A percentile compares a stretch with the other conserved stretches of the same genome.
Evolutionary conservation across 257 asterid genomes (phyloP).

Genomic region (Sherardia arvensis): DNA sequence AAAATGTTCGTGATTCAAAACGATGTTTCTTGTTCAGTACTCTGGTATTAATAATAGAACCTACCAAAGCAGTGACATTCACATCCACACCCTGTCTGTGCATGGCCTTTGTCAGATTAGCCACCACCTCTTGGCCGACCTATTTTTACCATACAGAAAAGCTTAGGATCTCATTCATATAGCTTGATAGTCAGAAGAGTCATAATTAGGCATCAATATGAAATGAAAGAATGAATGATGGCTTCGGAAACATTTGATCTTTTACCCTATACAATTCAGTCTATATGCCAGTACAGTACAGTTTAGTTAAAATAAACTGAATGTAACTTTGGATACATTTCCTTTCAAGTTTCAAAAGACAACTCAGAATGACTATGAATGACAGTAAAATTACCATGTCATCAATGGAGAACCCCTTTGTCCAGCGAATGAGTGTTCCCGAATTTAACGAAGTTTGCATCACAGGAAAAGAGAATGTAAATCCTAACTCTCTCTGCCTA

Average conservation of each 20-base stretch:
- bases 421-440: slow-evolving; percentile 86
- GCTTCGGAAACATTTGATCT: background rate
- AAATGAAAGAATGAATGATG: background rate
- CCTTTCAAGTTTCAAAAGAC: background rate
- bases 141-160: slow-evolving; percentile 12
- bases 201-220: background rate
- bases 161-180: slow-evolving; percentile 1
- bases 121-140: slow-evolving; percentile 84
- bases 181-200: too few species aligned
- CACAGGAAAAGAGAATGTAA: slow-evolving; percentile 42
- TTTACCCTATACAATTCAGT: background rate
- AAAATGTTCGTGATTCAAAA: background rate
- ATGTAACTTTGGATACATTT: background rate
- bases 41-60: slow-evolving; percentile 5
- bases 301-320: too few species aligned
- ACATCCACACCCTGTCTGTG: slow-evolving; percentile 56
- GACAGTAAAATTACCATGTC: slow-evolving; percentile 33
- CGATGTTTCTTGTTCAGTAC: background rate
- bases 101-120: slow-evolving; percentile 65
- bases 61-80: slow-evolving; percentile 76
- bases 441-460: slow-evolving; percentile 61
- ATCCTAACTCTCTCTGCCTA: slow-evolving; percentile 34
- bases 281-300: background rate
- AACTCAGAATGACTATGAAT: background rate
- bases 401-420: slow-evolving; percentile 75